Base-by-base conservation (phyloP, 164 flowering plant species). In the Aristolochia californica region DNA sequence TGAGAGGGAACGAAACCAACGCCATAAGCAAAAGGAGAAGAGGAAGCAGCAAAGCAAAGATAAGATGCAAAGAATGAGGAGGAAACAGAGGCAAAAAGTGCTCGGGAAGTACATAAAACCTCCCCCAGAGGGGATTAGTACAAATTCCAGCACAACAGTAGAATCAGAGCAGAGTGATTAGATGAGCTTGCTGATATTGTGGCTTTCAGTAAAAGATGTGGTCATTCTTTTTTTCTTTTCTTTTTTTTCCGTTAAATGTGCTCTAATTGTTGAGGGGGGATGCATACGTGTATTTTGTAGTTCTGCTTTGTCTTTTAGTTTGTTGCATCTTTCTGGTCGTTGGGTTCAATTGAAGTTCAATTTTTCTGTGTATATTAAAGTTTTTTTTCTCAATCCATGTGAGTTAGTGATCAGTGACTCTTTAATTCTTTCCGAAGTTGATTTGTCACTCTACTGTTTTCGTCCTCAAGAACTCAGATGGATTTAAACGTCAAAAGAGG, bases 61-160 rank as follows among this genome's bases (percentile, higher is more conserved):
- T 13, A 94, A 94, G 52, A 62, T 78, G 0, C 23, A 59, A 4
- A 77, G 97, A 51, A 88, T 85, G 50, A 77, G 74, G 63, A 71
- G 3, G n/a, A 70, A 84, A 24, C 53, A 59, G 2, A 87, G 58
- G 48, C 97, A 90, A 48, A 84, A 81, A 67, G 73, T 70, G 0
- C 62, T 94, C 15, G 99, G 96, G 4, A 94, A 85, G 69, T 94
- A 79, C 56, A 83, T 94, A 54, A 94, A 94, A 66, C 97, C 97
- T 1, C 79, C 77, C 21, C 89, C 82, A 0, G 88, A 79, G 28
- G 82, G 64, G 10, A 49, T 25, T 7, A 34, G 40, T 34, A 34
- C 40, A 34, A 34, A 34, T 34, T 34, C 40, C 7, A 34, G 40
- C 10, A 34, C 10, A 1, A 34, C 40, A 8, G 40, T 34, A 34